A percentile compares a stretch with the other conserved stretches of the same genome.
Conservation (phyloP, 768 basidiomycete species). For the Lentinula guzmanii region DNA sequence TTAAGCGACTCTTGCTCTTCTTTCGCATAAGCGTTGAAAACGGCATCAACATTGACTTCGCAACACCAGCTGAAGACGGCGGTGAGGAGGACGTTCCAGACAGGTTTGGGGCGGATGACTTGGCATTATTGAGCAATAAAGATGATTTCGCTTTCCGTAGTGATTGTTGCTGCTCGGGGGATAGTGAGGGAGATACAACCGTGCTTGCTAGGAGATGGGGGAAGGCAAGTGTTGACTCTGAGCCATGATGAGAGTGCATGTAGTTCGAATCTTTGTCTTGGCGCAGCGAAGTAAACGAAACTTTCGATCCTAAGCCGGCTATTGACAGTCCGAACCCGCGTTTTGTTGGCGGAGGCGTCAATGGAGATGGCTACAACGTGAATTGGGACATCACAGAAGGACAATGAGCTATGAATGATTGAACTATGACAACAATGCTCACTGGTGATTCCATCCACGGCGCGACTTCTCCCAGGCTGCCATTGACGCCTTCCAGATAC, state of each 20-base stretch:
- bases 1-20: not conserved
- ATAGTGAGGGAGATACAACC: not conserved
- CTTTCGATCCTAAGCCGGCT: not conserved
- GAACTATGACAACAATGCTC: not conserved
- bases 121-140: not conserved
- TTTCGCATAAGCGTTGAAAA: not conserved
- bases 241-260: not conserved
- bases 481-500: not conserved
- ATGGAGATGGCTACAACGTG: not conserved
- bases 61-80: not conserved
- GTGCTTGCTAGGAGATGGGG: not conserved
- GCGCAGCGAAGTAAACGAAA: not conserved
- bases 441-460: not conserved
- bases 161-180: not conserved
- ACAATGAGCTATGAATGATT: not conserved
- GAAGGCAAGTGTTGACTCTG: not conserved
- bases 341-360: constrained; percentile 1
- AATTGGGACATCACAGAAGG: not conserved
- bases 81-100: not conserved
- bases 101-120: not conserved
- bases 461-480: not conserved
- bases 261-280: not conserved
- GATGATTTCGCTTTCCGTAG: not conserved
- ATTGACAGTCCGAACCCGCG: not conserved
- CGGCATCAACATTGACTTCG: not conserved